Base-by-base conservation (phyloP, 2,329 filamentous ascomycete species). In the Fusarium sp. region DNA sequence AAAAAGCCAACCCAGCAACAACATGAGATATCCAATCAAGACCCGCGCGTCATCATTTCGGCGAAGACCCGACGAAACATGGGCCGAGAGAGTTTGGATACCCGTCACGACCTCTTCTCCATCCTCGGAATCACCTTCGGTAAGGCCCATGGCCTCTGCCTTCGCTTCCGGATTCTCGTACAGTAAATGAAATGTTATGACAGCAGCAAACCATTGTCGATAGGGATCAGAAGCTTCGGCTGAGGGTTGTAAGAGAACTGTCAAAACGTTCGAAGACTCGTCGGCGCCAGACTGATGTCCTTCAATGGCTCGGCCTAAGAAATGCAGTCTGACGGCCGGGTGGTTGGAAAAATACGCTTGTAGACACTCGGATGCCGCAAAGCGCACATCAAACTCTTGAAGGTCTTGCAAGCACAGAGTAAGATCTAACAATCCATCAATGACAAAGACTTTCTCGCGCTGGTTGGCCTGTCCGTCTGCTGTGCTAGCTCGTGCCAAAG, bases 81-180 rank as follows among this genome's bases (percentile, higher is more conserved):
- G 95, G 6, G 92, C 92, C 10, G 94, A 89, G 62, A 98, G 87
- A 2, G 91, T 92, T 78, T 99, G 96, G 51, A 99, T 93, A 75
- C 93, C 94, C 1, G 95, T 98, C 14, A 99, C 91, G 14, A 98
- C 94, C 79, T 99, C 96, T 81, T 99, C 96, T 6, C 95, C 96
- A 71, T 87, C 93, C 34, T 91, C 90, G 22, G 93, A 92, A 78
- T 98, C 93, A 13, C 96, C 96, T 79, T 98, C 95, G 1, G 90
- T 93, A 20, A 99, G 90, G 22, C 87, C 86, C 86, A 97, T 93
- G 18, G 95, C 90, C 50, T 92, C 85, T 7, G 86, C 85, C 78
- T 98, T 98, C 3, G 93, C 93, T 68, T 92, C 88, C 5, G 88
- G 82, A 71, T 96, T 92, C 63, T 97, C 93, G 66, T 91, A 92